Percentiles rank a stretch among this genome's conserved stretches.
Evolutionary conservation across 1,284 basidiomycete genomes (phyloP).

Genomic region (Termitomyces sp.): DNA sequence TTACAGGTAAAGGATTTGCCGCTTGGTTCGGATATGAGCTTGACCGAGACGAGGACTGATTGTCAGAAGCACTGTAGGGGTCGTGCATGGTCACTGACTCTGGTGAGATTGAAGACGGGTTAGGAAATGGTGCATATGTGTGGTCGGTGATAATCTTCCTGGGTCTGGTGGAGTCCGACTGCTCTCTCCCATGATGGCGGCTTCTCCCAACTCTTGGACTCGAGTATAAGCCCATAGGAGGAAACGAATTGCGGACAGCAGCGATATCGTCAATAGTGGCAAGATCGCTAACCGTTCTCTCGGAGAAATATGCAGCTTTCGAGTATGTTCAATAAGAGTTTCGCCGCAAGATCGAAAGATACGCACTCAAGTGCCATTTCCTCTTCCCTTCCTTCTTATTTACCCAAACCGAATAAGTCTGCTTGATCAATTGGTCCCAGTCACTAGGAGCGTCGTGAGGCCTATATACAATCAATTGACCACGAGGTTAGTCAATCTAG

Average conservation of each 20-base stretch:
- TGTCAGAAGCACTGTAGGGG: conserved; percentile 27
- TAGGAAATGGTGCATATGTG: conserved; percentile 6
- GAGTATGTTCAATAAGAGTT: conserved; percentile 6
- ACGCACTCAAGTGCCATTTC: conserved; percentile 75
- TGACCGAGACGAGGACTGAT: conserved; percentile 6
- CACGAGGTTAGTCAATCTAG: neutral
- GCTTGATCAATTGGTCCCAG: conserved; percentile 74
- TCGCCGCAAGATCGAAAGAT: neutral
- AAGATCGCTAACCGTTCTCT: conserved; percentile 60
- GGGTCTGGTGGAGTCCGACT: conserved; percentile 15
- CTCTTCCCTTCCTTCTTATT: conserved; percentile 55
- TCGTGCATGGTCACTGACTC: conserved; percentile 35
- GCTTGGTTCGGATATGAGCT: neutral
- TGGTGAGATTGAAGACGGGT: conserved; percentile 9
- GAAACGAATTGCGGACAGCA: conserved; percentile 44
- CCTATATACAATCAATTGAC: conserved; percentile 16
- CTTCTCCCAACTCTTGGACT: conserved; percentile 55
- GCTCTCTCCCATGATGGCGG: conserved; percentile 34
- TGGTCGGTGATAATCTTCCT: conserved; percentile 14
- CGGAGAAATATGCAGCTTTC: conserved; percentile 73
- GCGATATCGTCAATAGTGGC: conserved; percentile 60
- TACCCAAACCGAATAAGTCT: conserved; percentile 73
- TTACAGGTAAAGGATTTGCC: neutral
- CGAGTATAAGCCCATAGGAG: conserved; percentile 59
- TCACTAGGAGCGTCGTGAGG: conserved; percentile 37